These are phyloP conservation scores for Entomortierella parvispora DNA, from an alignment of 192 early-diverging fungal species.

Conservation along the genomic window DNA sequence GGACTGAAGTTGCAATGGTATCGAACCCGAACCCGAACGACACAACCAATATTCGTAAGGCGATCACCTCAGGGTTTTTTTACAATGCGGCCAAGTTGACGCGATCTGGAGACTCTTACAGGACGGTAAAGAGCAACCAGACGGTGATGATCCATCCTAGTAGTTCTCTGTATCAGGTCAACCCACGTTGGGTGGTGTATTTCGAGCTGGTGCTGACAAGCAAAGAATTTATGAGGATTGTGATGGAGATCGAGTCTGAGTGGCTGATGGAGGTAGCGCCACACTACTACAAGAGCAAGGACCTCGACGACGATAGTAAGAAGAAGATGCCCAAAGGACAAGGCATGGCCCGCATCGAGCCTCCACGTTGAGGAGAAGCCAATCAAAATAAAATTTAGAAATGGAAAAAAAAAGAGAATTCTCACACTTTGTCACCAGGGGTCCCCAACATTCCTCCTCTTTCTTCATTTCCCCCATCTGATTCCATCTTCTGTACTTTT, in stretches of 20 bases:
- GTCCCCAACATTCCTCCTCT: too few species aligned
- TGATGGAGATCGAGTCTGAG: constrained; percentile 89
- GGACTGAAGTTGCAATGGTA: constrained; percentile 86
- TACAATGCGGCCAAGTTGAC: constrained; percentile 90
- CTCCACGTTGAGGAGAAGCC: constrained; percentile 28
- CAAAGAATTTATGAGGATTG: constrained; percentile 96
- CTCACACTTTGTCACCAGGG: too few species aligned
- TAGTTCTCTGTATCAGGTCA: constrained; percentile 80
- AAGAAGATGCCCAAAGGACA: constrained; percentile 63
- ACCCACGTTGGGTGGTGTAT: constrained; percentile 90
- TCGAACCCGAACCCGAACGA: constrained; percentile 87
- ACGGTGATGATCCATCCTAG: constrained; percentile 95
- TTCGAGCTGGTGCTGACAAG: constrained; percentile 94
- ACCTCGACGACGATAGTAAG: constrained; percentile 66
- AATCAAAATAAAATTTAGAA: too few species aligned
- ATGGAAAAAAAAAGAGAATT: too few species aligned
- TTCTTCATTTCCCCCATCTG: too few species aligned
- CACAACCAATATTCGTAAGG: constrained; percentile 89
- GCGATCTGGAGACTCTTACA: constrained; percentile 90
- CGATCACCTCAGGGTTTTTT: constrained; percentile 95
- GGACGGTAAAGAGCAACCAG: constrained; percentile 86
- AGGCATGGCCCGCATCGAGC: constrained; percentile 39
- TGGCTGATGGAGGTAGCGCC: constrained; percentile 89
- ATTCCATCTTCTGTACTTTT: too few species aligned
- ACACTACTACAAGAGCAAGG: constrained; percentile 80